Evolutionary conservation across 129 eudicot species (phyloP).

Genomic region (Lactuca sativa): DNA sequence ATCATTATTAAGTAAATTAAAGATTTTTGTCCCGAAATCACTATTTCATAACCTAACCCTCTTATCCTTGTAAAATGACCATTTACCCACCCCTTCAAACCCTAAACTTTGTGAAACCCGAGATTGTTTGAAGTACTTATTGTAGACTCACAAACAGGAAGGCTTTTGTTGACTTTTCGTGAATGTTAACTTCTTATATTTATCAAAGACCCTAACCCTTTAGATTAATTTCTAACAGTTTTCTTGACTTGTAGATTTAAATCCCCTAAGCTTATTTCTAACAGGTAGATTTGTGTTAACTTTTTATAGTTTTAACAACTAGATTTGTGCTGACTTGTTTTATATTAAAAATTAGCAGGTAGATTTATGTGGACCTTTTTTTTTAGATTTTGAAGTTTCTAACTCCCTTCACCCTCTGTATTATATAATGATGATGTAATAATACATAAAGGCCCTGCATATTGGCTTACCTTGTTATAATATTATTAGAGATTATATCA

Average conservation of each 20-base stretch:
- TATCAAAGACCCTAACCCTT: no score
- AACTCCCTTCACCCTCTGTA: constrained; percentile 9
- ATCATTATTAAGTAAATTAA: no score
- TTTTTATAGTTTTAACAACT: constrained; percentile 15
- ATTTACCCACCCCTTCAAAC: neutral
- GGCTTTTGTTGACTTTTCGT: neutral
- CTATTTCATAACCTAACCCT: no score
- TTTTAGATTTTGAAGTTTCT: neutral
- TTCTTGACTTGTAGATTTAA: neutral
- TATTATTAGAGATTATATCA: neutral
- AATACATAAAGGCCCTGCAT: neutral
- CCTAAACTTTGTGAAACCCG: neutral
- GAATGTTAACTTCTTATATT: constrained; percentile 6
- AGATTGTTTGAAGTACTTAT: neutral
- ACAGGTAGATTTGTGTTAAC: constrained; percentile 18
- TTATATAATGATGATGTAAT: constrained; percentile 10
- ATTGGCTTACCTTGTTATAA: neutral
- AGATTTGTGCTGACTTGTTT: constrained; percentile 6
- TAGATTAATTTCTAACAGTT: constrained; percentile 3
- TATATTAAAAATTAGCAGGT: neutral
- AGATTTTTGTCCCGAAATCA: neutral
- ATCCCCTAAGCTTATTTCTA: neutral
- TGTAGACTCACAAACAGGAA: constrained; percentile 10
- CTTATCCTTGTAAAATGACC: neutral
- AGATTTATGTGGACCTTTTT: neutral